These are phyloP conservation scores for Globisporangium irregulare DNA, from an alignment of 352 stramenopile species.

Conservation along the genomic window DNA sequence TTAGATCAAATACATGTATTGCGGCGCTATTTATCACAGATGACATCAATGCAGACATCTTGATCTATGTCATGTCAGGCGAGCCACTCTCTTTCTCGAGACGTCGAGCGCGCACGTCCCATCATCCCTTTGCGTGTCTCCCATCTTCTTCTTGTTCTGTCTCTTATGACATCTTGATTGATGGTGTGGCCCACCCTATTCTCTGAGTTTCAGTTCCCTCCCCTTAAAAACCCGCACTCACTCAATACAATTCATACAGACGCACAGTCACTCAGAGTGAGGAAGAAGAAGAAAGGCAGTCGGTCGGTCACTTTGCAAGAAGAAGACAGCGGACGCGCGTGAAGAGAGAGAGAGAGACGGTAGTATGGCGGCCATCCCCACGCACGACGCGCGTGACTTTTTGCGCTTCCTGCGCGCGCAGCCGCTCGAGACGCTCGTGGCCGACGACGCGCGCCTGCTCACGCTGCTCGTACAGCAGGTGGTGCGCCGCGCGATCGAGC, in stretches of 20 bases:
- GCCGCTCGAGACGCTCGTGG: slow-evolving; percentile 13
- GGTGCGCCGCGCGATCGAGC: slow-evolving; percentile 18
- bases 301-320: background rate
- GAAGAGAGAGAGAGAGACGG: slow-evolving; percentile 1
- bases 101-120: background rate
- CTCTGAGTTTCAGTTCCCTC: background rate
- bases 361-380: slow-evolving; percentile 19
- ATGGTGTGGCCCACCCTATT: slow-evolving; percentile 1
- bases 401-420: slow-evolving; percentile 20
- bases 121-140: background rate
- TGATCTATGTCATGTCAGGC: background rate
- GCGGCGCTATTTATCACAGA: background rate
- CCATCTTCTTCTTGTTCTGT: background rate
- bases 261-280: background rate
- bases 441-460: slow-evolving; percentile 13
- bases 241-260: background rate
- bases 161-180: background rate
- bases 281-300: background rate
- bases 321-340: background rate
- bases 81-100: background rate
- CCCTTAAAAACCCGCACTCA: background rate
- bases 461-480: slow-evolving; percentile 21
- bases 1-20: too few species aligned
- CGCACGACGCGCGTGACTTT: slow-evolving; percentile 18
- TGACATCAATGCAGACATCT: too few species aligned